These are phyloP conservation scores for Crithidia brevicula DNA, from an alignment of 208 protist species.

Conservation along the genomic window DNA sequence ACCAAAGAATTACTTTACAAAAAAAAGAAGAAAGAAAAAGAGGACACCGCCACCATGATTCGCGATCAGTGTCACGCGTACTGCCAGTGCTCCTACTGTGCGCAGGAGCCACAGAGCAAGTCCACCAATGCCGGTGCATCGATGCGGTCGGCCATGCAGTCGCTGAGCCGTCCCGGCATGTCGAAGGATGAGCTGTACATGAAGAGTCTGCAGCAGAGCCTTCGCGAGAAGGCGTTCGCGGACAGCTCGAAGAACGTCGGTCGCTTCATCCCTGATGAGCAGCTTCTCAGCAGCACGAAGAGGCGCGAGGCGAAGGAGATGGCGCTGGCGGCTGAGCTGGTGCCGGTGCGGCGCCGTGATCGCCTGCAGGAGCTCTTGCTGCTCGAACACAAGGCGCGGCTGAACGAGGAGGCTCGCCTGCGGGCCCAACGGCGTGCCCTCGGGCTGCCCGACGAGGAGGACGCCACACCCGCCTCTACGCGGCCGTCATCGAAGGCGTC, in stretches of 20 bases:
- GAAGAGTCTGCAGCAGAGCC: conserved; percentile 59
- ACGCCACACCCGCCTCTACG: conserved; percentile 27
- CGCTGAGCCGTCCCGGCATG: conserved; percentile 34
- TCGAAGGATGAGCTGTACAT: conserved; percentile 82
- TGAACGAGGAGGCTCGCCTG: conserved; percentile 60
- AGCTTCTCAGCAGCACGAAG: conserved; percentile 81
- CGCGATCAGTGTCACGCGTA: conserved; percentile 78
- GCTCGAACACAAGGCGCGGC: conserved; percentile 81
- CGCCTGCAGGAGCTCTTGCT: conserved; percentile 87
- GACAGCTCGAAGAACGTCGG: conserved; percentile 70
- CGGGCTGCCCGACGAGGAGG: conserved; percentile 49
- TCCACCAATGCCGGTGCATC: conserved; percentile 27
- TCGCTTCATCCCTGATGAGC: conserved; percentile 82
- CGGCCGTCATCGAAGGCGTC: conserved; percentile 24
- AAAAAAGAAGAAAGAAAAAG: neutral
- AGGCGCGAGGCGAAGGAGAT: conserved; percentile 65
- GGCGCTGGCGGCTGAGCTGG: conserved; percentile 51
- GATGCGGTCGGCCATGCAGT: conserved; percentile 44
- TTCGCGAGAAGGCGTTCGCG: conserved; percentile 58
- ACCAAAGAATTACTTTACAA: no score
- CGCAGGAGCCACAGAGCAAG: conserved; percentile 32
- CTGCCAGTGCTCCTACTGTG: conserved; percentile 85
- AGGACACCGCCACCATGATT: conserved; percentile 49
- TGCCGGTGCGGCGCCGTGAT: conserved; percentile 87
- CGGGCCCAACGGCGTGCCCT: conserved; percentile 58